These are phyloP conservation scores for Boletus pseudo-olivaceus DNA, from an alignment of 768 basidiomycete genomes.

Conservation along the genomic window DNA sequence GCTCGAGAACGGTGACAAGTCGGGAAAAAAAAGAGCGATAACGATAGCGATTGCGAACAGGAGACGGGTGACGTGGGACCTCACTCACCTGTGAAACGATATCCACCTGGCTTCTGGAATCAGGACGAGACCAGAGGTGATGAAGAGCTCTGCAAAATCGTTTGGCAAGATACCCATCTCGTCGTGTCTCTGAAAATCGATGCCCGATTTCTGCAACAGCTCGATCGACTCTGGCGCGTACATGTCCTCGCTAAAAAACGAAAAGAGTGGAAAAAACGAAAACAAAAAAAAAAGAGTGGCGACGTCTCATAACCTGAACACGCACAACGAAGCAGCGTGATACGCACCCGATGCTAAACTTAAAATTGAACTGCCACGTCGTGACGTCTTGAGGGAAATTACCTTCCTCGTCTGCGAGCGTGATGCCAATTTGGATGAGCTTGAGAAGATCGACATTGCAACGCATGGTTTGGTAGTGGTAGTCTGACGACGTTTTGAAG, in stretches of 20 bases:
- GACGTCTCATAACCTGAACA: neutral
- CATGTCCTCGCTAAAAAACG: conserved; percentile 91
- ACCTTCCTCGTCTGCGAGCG: conserved; percentile 91
- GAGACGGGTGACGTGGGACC: neutral
- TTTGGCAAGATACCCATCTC: conserved; percentile 90
- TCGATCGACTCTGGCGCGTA: conserved; percentile 98
- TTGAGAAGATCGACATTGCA: conserved; percentile 98
- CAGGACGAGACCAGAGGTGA: conserved; percentile 92
- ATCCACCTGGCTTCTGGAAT: conserved; percentile 91
- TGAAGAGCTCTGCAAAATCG: conserved; percentile 95
- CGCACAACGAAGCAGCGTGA: neutral
- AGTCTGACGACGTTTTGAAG: conserved; percentile 96
- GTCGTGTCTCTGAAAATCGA: conserved; percentile 92
- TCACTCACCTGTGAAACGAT: conserved; percentile 88
- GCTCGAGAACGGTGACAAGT: neutral
- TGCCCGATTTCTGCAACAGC: conserved; percentile 88
- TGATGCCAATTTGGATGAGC: conserved; percentile 96
- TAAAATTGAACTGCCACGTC: conserved; percentile 99
- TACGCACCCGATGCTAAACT: conserved; percentile 81
- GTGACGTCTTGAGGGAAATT: conserved; percentile 85
- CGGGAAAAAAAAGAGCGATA: neutral
- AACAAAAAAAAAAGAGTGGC: neutral
- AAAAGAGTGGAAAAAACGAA: no score
- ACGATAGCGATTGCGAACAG: neutral
- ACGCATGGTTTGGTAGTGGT: conserved; percentile 99